Evolutionary conservation across 345 rosid genomes (phyloP).

Genomic region (Chamaenerion angustifolium): DNA sequence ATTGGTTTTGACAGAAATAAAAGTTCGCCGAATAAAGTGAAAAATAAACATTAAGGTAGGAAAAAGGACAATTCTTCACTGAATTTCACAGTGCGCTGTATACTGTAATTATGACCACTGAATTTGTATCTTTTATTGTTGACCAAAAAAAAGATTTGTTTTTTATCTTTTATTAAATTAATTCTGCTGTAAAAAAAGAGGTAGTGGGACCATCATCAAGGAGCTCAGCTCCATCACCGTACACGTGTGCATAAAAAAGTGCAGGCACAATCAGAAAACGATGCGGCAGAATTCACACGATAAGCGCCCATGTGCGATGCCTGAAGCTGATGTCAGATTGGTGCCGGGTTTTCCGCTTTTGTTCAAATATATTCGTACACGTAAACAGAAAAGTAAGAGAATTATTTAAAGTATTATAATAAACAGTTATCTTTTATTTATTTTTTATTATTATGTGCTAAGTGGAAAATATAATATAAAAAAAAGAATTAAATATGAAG

Average conservation of each 20-base stretch:
- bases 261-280: constrained; percentile 7
- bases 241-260: constrained; percentile 2
- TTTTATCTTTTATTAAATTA: too few species aligned
- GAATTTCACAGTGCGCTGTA: neutral
- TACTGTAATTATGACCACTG: too few species aligned
- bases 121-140: too few species aligned
- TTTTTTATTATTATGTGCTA: too few species aligned
- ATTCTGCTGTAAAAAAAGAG: too few species aligned
- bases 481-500: too few species aligned
- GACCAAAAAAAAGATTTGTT: too few species aligned
- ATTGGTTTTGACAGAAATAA: neutral
- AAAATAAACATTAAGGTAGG: neutral
- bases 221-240: neutral
- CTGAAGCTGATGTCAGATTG: constrained; percentile 3
- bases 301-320: constrained; percentile 3
- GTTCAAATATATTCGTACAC: too few species aligned
- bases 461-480: too few species aligned
- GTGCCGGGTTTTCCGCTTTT: neutral
- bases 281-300: constrained; percentile 5
- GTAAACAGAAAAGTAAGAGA: too few species aligned
- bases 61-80: neutral
- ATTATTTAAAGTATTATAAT: too few species aligned
- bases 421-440: too few species aligned
- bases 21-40: neutral
- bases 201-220: neutral